These are phyloP conservation scores for Solanum paucissectum DNA, from an alignment of 257 asterid genomes.

Conservation along the genomic window DNA sequence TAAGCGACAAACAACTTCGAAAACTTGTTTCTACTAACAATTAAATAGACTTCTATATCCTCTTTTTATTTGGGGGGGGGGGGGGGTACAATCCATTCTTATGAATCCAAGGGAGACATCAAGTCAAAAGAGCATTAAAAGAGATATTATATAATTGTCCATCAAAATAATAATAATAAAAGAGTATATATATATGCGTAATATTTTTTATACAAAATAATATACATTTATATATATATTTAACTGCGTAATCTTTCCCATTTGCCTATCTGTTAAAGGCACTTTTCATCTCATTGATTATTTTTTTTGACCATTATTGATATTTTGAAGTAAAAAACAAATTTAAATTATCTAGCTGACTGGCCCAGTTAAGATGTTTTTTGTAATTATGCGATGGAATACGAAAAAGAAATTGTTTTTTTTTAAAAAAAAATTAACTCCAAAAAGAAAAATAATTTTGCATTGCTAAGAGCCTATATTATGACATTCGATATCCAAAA, in stretches of 20 bases:
- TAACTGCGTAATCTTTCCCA: not conserved
- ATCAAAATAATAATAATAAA: too few species aligned
- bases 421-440: not conserved
- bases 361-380: not conserved
- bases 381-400: not conserved
- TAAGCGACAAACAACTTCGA: too few species aligned
- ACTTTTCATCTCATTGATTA: not conserved
- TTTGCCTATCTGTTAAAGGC: not conserved
- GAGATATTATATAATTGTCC: too few species aligned
- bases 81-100: rapidly evolving
- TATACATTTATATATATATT: too few species aligned
- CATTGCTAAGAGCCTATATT: not conserved
- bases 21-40: too few species aligned
- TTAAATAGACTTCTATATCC: too few species aligned
- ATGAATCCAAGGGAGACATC: too few species aligned
- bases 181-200: too few species aligned
- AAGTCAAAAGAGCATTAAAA: too few species aligned
- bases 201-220: not conserved
- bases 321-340: not conserved
- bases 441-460: too few species aligned
- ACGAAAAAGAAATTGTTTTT: not conserved
- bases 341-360: not conserved
- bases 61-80: too few species aligned
- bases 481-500: not conserved
- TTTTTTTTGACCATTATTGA: not conserved